phyloP scores from a whole-genome alignment of 2,329 filamentous ascomycete genomes.

The Ophiostoma fasciatum region DNA sequence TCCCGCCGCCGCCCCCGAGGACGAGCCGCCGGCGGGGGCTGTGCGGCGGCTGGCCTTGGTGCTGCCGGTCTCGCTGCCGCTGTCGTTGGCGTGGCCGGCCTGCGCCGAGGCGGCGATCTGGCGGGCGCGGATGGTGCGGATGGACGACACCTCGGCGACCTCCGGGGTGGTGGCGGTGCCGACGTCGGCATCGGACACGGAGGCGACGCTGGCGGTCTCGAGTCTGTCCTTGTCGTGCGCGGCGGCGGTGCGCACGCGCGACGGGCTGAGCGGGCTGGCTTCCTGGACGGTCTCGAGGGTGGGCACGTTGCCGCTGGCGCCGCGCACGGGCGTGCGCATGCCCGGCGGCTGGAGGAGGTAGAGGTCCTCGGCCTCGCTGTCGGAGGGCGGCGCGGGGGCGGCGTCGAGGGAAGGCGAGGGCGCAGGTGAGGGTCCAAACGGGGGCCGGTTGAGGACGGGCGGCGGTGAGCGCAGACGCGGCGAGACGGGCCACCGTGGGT shows the following conservation, averaged over 20 bases:
- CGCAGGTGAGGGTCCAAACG: neutral
- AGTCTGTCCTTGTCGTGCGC: no score
- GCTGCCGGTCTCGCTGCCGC: conserved; percentile 38
- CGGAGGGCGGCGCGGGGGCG: conserved; percentile 27
- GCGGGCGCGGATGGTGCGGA: conserved; percentile 30
- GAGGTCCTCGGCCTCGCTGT: conserved; percentile 38
- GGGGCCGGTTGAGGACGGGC: conserved; percentile 33
- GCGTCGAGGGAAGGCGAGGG: no score
- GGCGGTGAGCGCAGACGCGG: conserved; percentile 67
- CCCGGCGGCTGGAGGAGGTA: conserved; percentile 34
- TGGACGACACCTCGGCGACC: conserved; percentile 21
- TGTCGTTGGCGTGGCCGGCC: neutral
- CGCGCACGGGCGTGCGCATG: conserved; percentile 44
- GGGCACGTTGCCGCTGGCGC: conserved; percentile 41
- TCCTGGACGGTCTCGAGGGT: conserved; percentile 85
- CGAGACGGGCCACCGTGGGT: conserved; percentile 62
- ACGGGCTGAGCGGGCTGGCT: conserved; percentile 62
- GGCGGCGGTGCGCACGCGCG: conserved; percentile 31
- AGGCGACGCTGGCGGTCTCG: conserved; percentile 29
- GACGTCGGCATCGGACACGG: conserved; percentile 23
- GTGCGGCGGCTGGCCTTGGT: conserved; percentile 29
- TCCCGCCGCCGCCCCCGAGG: no score
- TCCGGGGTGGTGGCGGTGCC: conserved; percentile 28
- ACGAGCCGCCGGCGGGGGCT: no score
- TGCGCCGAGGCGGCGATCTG: conserved; percentile 28